Percentiles rank a stretch among this genome's conserved stretches.
Conservation (phyloP, 2,329 filamentous ascomycete species). For the Calonectria fujianensis region DNA sequence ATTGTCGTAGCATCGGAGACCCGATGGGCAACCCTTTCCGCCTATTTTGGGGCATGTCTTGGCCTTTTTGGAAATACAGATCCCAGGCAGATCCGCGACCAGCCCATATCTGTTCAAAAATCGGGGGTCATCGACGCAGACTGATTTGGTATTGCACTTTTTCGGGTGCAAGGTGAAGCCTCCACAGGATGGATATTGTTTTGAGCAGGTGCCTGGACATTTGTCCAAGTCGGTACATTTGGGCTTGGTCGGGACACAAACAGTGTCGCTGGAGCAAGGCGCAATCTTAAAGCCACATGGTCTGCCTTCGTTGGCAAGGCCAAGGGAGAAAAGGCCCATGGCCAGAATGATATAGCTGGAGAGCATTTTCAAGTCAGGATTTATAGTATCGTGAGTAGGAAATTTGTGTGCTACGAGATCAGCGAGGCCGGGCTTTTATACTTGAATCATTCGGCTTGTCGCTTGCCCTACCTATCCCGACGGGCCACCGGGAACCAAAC, state of each 20-base stretch:
- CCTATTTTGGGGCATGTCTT: not conserved
- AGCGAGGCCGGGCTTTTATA: not conserved
- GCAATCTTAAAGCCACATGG: not conserved
- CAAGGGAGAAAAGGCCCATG: not conserved
- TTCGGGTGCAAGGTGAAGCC: not conserved
- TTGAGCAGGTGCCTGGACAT: not conserved
- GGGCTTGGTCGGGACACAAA: not conserved
- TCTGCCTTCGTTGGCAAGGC: not conserved
- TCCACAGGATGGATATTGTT: not conserved
- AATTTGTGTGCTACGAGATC: not conserved
- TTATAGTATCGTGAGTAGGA: not conserved
- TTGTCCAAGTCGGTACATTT: not conserved
- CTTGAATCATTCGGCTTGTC: not conserved
- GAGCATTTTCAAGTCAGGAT: not conserved
- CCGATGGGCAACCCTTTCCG: not conserved
- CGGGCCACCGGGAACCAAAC: not conserved
- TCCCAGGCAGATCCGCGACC: not conserved
- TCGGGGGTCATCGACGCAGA: not conserved
- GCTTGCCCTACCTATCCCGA: not conserved
- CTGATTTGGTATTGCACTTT: not conserved
- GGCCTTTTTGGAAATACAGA: not conserved
- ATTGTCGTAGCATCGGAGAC: not conserved
- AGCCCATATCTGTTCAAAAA: not conserved
- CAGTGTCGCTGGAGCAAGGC: not conserved
- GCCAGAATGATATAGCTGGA: not conserved